These are phyloP conservation scores for Ensete ventricosum DNA, from an alignment of 176 grass and related monocot species.

Conservation along the genomic window DNA sequence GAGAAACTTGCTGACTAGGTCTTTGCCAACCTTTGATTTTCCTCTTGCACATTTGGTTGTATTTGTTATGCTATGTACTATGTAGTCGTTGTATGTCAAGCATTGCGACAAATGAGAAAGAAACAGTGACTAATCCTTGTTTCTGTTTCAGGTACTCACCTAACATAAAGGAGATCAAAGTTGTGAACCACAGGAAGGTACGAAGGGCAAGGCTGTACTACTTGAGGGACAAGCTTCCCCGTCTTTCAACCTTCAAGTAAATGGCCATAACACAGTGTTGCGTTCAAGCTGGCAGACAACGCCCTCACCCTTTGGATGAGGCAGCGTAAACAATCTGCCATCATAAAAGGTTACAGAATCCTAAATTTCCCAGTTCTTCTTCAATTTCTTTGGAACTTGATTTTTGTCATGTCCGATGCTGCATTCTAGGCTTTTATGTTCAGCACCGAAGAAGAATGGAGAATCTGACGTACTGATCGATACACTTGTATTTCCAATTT, in stretches of 20 bases:
- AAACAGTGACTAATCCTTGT: background rate
- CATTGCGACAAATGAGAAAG: background rate
- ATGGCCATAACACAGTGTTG: background rate
- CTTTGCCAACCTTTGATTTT: background rate
- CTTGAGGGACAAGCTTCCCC: conserved; percentile 84
- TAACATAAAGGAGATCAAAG: conserved; percentile 94
- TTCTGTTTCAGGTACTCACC: conserved; percentile 71
- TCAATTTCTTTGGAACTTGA: background rate
- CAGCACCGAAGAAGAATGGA: background rate
- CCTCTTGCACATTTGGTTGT: background rate
- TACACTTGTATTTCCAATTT: background rate
- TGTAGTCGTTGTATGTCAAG: background rate
- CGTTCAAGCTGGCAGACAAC: background rate
- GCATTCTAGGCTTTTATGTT: background rate
- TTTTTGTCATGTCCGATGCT: background rate
- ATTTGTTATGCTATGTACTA: background rate
- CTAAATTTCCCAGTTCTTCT: too few relatives aligned
- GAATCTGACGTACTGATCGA: background rate
- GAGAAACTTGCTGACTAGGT: background rate
- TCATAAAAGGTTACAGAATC: background rate
- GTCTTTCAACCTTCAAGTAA: conserved; percentile 95
- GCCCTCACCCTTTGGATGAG: background rate
- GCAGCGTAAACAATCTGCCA: background rate
- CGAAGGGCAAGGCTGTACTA: conserved; percentile 95
- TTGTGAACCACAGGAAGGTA: conserved; percentile 86